Evolutionary conservation across 768 basidiomycete genomes (phyloP).

Genomic region (Podaxis rugospora): DNA sequence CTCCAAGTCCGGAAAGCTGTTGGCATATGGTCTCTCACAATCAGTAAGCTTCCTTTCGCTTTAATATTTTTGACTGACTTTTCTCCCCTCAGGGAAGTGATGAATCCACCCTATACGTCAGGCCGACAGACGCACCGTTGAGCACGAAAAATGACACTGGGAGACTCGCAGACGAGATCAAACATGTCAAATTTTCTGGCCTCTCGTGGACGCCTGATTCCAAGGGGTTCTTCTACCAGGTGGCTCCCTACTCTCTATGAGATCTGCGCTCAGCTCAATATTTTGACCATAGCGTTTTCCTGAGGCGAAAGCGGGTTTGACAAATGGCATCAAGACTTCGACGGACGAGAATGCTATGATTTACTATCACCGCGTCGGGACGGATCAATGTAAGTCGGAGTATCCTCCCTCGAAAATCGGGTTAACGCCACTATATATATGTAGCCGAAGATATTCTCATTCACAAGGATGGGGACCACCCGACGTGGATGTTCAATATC

Average conservation of each 20-base stretch:
- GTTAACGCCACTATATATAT: constrained; percentile 18
- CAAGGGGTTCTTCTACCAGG: constrained; percentile 84
- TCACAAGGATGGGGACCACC: constrained; percentile 57
- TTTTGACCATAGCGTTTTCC: constrained; percentile 49
- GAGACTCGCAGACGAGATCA: constrained; percentile 60
- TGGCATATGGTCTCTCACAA: constrained; percentile 71
- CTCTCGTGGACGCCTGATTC: constrained; percentile 75
- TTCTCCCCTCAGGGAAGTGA: constrained; percentile 57
- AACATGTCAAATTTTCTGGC: constrained; percentile 73
- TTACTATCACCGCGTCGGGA: constrained; percentile 72
- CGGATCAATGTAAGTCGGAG: constrained; percentile 52
- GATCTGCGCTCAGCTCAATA: background rate
- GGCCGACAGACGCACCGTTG: constrained; percentile 58
- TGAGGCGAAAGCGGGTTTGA: constrained; percentile 37
- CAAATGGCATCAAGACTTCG: constrained; percentile 49
- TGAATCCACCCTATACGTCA: constrained; percentile 63
- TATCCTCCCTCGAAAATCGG: constrained; percentile 1
- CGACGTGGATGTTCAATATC: constrained; percentile 59
- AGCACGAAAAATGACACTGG: constrained; percentile 40
- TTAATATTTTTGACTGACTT: constrained; percentile 2
- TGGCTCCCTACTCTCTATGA: constrained; percentile 12
- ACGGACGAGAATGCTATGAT: constrained; percentile 68
- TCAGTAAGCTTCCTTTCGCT: constrained; percentile 42
- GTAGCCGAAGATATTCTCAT: constrained; percentile 64
- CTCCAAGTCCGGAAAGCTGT: constrained; percentile 64